These are phyloP conservation scores for Annona cherimola DNA, from an alignment of 164 flowering plant genomes.

Conservation along the genomic window DNA sequence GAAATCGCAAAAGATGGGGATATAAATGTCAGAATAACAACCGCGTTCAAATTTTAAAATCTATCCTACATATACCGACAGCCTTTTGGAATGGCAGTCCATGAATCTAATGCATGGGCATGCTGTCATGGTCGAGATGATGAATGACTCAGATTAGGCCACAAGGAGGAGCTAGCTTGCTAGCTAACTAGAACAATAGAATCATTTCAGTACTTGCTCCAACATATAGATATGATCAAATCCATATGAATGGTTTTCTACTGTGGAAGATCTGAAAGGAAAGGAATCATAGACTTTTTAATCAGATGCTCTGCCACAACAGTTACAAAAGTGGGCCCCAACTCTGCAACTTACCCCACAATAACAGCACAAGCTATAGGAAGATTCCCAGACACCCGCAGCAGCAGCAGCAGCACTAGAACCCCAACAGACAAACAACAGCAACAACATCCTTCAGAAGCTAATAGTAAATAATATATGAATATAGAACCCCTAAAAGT, in stretches of 20 bases:
- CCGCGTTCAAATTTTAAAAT: no score
- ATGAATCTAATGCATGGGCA: no score
- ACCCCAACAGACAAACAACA: background rate
- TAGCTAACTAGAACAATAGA: no score
- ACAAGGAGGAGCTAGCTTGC: no score
- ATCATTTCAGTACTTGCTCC: background rate
- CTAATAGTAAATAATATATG: background rate
- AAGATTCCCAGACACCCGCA: constrained; percentile 4
- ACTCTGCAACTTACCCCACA: background rate
- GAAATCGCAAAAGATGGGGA: no score
- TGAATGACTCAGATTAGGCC: background rate
- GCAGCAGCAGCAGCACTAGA: background rate
- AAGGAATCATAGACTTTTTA: constrained; percentile 2
- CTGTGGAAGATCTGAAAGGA: constrained; percentile 4
- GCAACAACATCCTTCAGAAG: background rate
- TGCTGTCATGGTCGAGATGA: background rate
- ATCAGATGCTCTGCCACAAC: constrained; percentile 8
- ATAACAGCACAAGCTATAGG: background rate
- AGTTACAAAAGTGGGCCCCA: constrained; percentile 5
- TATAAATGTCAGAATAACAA: no score
- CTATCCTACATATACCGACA: no score
- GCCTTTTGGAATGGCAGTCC: no score
- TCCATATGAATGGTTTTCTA: constrained; percentile 5
- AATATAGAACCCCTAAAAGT: no score
- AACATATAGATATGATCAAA: background rate